Conservation (phyloP, 495 filamentous ascomycete species). For the Aspergillus sclerotiicarbonarius region DNA sequence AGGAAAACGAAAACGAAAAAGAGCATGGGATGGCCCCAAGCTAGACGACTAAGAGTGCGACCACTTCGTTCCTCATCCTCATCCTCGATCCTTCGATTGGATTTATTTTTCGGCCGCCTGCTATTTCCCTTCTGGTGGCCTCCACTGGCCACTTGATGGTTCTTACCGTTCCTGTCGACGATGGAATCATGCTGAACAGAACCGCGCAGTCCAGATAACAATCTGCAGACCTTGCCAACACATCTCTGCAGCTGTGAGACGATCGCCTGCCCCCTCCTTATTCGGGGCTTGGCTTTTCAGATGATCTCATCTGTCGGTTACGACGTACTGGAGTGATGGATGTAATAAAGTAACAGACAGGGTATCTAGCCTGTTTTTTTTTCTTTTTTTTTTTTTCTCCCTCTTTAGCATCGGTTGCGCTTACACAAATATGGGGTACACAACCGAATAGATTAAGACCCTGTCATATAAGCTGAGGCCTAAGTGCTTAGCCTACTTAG, state of each 20-base stretch:
- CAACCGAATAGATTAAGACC: background rate
- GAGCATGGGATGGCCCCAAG: background rate
- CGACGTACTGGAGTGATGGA: background rate
- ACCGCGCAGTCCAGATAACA: constrained; percentile 16
- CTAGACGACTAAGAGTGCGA: background rate
- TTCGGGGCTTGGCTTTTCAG: background rate
- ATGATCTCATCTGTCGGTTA: constrained; percentile 2
- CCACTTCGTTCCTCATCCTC: too few relatives aligned
- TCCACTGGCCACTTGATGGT: too few relatives aligned
- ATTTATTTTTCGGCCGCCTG: too few relatives aligned
- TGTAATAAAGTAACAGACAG: background rate
- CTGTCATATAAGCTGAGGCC: background rate
- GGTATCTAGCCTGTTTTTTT: background rate
- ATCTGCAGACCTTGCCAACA: constrained; percentile 24
- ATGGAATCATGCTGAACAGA: background rate
- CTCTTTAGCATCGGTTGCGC: background rate
- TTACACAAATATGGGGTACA: background rate
- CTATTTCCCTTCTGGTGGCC: too few relatives aligned
- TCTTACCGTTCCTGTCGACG: too few relatives aligned
- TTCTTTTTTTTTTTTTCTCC: too few relatives aligned
- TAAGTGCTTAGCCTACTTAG: constrained; percentile 1
- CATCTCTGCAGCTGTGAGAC: constrained; percentile 20
- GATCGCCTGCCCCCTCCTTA: constrained; percentile 1
- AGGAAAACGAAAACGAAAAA: background rate
- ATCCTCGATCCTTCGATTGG: too few relatives aligned